Conservation (phyloP, 2,329 filamentous ascomycete species). For the Epichloe sylvatica region DNA sequence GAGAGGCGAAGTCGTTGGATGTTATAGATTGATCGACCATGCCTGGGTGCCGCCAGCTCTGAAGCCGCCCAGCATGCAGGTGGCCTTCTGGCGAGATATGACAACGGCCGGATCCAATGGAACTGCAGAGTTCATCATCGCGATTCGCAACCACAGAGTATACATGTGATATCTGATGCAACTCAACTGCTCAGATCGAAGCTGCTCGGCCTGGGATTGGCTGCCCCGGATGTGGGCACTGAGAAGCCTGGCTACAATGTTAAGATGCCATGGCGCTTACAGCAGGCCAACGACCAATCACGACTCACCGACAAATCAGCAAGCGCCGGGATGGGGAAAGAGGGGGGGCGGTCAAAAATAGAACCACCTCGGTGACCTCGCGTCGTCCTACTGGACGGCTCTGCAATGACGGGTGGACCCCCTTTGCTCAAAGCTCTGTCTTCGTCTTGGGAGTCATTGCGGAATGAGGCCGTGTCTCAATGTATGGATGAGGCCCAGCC, state of each 20-base stretch:
- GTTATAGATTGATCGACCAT: slow-evolving; percentile 1
- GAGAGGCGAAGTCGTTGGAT: neutral
- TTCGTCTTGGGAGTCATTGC: no score
- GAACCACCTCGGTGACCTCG: neutral
- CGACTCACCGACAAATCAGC: neutral
- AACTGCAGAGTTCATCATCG: slow-evolving; percentile 8
- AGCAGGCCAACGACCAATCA: slow-evolving; percentile 4
- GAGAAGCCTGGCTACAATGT: neutral
- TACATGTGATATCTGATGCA: neutral
- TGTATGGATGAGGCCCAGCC: no score
- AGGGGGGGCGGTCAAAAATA: neutral
- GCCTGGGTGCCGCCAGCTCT: neutral
- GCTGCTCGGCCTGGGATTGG: slow-evolving; percentile 1
- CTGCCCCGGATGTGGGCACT: neutral
- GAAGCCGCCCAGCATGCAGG: neutral
- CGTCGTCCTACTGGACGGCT: no score
- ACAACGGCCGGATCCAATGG: neutral
- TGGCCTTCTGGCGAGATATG: neutral
- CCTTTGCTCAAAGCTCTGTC: no score
- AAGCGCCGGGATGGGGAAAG: neutral
- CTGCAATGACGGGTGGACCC: no score
- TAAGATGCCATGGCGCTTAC: slow-evolving; percentile 4
- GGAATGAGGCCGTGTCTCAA: no score
- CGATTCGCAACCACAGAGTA: slow-evolving; percentile 5
- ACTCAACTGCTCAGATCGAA: neutral